A percentile compares a stretch with the other conserved stretches of the same genome.
These are phyloP conservation scores for Phytophthora capsici DNA, from an alignment of 352 stramenopile species.

Conservation along the genomic window DNA sequence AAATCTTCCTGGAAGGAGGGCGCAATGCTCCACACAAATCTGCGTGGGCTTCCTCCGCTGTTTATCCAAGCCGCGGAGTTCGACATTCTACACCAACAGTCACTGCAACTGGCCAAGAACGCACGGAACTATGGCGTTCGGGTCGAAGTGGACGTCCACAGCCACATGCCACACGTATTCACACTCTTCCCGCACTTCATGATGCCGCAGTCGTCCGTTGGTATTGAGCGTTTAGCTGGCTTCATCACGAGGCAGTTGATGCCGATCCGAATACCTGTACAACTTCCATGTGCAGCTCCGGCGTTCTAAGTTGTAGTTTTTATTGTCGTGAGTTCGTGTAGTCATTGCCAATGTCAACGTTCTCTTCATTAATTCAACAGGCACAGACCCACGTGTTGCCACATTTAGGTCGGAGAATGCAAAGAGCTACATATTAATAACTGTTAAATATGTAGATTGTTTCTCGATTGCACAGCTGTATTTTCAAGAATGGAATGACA, in stretches of 20 bases:
- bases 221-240: conserved; percentile 45
- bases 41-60: conserved; percentile 47
- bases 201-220: conserved; percentile 55
- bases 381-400: too few species aligned
- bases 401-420: too few species aligned
- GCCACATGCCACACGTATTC: conserved; percentile 71
- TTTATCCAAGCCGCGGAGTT: conserved; percentile 55
- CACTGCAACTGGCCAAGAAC: conserved; percentile 44
- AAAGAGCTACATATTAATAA: too few species aligned
- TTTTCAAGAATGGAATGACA: too few species aligned
- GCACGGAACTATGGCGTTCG: conserved; percentile 36
- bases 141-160: conserved; percentile 55
- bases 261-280: conserved; percentile 25
- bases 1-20: conserved; percentile 44
- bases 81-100: conserved; percentile 55
- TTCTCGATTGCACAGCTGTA: too few species aligned
- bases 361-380: not conserved
- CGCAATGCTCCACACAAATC: conserved; percentile 45
- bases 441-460: too few species aligned
- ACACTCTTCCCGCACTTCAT: conserved; percentile 53
- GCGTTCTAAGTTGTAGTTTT: conserved; percentile 35
- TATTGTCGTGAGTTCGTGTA: not conserved
- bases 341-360: not conserved
- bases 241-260: conserved; percentile 49
- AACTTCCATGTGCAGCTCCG: conserved; percentile 26